Base-by-base conservation (phyloP, 2,329 filamentous ascomycete species). In the Talaromyces sp. region DNA sequence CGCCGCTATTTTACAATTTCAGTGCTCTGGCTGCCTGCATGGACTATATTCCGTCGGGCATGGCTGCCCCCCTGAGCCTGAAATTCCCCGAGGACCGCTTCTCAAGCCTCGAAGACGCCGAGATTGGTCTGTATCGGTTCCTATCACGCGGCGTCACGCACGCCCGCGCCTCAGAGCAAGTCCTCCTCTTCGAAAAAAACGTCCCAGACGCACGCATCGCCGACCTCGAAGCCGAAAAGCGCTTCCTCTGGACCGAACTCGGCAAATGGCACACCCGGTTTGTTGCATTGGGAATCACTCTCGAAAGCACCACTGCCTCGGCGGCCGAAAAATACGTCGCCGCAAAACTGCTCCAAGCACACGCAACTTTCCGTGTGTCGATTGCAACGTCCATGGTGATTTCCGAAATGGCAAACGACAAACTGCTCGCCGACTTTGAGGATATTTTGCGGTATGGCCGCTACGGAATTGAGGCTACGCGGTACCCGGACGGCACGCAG, bases 401-500 rank as follows among this genome's bases (percentile, higher is more conserved):
- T 28, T 64, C 62, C 4, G 61, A 67, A 42, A 66, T 62, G 25
- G 60, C 60, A 6, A 69, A 65, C 1, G 71, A 74, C 22, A 36
- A 39, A 4, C 69, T 67, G 47, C 47, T 67, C 22, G 62, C 52
- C 10, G 69, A 59, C 15, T 62, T 56, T 7, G 39, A 47, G 32
- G 17, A 44, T 13, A 62, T 62, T 25, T 17, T 62, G 13, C 17
- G 66, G 66, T 4, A 56, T 73, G 0, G 55, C 66, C 25, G 62
- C 60, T 2, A 68, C 66, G 3, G 54, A 2, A 47, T 47, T 19
- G 44, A 47, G 10, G 44, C 44, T 3, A 47, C 55, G 0, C 63
- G 65, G 52, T 25, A 47, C 19, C 44, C 60, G 1, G 69, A 73
- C 30, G 68, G 71, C 11, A 67, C 65, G 1, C 68, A 69, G 36